A percentile compares a stretch with the other conserved stretches of the same genome.
Conservation (phyloP, 768 basidiomycete species). For the Fomitopsis serialis region DNA sequence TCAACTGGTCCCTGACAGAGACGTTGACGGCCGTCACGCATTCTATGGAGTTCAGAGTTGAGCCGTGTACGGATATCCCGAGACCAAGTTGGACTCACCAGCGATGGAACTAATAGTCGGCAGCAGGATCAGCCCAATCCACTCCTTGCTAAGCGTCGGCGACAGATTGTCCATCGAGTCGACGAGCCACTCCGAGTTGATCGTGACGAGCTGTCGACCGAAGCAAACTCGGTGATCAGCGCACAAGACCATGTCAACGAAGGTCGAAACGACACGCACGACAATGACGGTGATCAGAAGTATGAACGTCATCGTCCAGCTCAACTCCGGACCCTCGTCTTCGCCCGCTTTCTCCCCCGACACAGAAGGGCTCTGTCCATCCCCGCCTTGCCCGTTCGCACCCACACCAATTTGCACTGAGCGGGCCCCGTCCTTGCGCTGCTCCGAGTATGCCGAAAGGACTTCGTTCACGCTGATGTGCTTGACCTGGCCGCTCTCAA, state of each 20-base stretch:
- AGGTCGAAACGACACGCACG: constrained; percentile 34
- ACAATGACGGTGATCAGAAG: constrained; percentile 57
- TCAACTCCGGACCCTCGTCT: constrained; percentile 47
- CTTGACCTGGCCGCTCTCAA: constrained; percentile 1
- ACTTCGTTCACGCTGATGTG: constrained; percentile 6
- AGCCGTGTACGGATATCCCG: background rate
- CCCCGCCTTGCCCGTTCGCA: background rate
- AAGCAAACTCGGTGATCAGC: background rate
- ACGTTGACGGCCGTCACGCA: constrained; percentile 87
- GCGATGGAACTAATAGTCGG: constrained; percentile 81
- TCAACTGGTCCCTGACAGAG: constrained; percentile 80
- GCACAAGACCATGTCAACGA: background rate
- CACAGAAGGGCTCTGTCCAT: background rate
- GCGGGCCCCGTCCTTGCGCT: background rate
- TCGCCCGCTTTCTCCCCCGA: background rate
- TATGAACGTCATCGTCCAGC: constrained; percentile 49
- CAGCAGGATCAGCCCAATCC: constrained; percentile 83
- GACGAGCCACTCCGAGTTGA: constrained; percentile 73
- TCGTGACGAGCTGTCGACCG: constrained; percentile 42
- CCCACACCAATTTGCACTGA: constrained; percentile 2
- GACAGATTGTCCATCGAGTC: constrained; percentile 80
- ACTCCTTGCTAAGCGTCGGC: constrained; percentile 69
- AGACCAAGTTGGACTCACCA: constrained; percentile 35
- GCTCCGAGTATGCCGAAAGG: constrained; percentile 12
- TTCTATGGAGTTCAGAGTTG: constrained; percentile 37